phyloP scores from a whole-genome alignment of 23 red algal genomes.

The Gracilaria gracilis region DNA sequence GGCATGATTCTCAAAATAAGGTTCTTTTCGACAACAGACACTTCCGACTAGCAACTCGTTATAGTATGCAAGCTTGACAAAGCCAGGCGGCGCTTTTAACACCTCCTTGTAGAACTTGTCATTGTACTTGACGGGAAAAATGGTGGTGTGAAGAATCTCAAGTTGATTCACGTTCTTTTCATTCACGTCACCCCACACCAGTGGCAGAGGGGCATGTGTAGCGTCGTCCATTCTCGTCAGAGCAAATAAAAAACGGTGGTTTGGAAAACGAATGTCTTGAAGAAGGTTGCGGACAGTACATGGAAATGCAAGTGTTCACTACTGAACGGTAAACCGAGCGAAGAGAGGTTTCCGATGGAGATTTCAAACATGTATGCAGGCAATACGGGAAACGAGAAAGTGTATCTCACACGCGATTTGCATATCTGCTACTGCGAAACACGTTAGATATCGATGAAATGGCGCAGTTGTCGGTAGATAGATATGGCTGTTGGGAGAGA shows the following conservation, averaged over 20 bases:
- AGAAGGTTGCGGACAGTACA: too few relatives aligned
- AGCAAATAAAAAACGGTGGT: not conserved
- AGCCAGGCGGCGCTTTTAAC: conserved; percentile 56
- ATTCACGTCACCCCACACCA: conserved; percentile 49
- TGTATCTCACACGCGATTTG: too few relatives aligned
- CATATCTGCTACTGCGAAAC: too few relatives aligned
- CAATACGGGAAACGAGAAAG: too few relatives aligned
- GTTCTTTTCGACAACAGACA: conserved; percentile 63
- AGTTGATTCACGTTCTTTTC: conserved; percentile 81
- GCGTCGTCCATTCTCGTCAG: not conserved
- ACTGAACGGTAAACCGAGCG: too few relatives aligned
- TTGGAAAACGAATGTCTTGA: not conserved
- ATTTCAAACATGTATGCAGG: too few relatives aligned
- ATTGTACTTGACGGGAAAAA: conserved; percentile 86
- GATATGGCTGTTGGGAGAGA: too few relatives aligned
- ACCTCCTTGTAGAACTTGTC: conserved; percentile 70
- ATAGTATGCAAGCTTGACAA: conserved; percentile 69
- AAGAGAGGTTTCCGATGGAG: too few relatives aligned
- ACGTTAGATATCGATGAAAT: too few relatives aligned
- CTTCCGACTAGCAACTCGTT: conserved; percentile 52
- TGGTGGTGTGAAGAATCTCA: conserved; percentile 60
- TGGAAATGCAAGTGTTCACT: too few relatives aligned
- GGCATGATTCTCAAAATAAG: not conserved
- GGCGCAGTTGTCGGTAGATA: too few relatives aligned
- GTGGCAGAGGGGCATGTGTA: conserved; percentile 11